phyloP scores from a whole-genome alignment of 352 stramenopile genomes.

The Globisporangium splendens region DNA sequence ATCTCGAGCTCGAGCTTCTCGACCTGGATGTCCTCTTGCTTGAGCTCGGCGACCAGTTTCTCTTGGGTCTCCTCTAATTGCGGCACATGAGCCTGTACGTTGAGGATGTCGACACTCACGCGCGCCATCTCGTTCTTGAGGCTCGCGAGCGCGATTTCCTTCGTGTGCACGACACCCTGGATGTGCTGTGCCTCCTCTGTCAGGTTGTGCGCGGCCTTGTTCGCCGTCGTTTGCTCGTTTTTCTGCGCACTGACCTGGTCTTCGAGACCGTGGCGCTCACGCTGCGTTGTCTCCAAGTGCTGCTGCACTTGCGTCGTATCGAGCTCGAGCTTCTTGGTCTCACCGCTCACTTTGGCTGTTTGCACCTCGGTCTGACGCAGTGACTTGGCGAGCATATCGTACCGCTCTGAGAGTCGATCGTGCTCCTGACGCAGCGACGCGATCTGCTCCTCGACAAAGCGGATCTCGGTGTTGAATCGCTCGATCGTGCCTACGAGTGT shows the following conservation, averaged over 20 bases:
- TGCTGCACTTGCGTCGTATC: slow-evolving; percentile 63
- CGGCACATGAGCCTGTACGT: slow-evolving; percentile 85
- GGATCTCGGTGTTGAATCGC: slow-evolving; percentile 78
- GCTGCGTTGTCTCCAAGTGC: slow-evolving; percentile 83
- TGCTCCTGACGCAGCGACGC: slow-evolving; percentile 53
- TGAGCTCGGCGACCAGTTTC: slow-evolving; percentile 77
- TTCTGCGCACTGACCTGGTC: slow-evolving; percentile 74
- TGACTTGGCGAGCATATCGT: slow-evolving; percentile 86
- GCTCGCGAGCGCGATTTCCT: slow-evolving; percentile 86
- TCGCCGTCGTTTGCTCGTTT: slow-evolving; percentile 85
- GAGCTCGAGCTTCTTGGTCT: slow-evolving; percentile 70
- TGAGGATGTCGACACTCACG: slow-evolving; percentile 90
- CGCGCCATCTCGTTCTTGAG: slow-evolving; percentile 93
- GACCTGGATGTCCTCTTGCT: slow-evolving; percentile 85
- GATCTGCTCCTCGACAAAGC: slow-evolving; percentile 73
- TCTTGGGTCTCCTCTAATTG: slow-evolving; percentile 86
- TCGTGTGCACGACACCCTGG: slow-evolving; percentile 74
- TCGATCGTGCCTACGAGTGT: slow-evolving; percentile 80
- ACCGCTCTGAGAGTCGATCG: slow-evolving; percentile 73
- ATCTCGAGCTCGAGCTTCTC: slow-evolving; percentile 93
- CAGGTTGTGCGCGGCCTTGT: slow-evolving; percentile 92
- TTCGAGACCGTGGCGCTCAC: slow-evolving; percentile 87
- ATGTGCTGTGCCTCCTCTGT: slow-evolving; percentile 74
- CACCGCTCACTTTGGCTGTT: slow-evolving; percentile 48
- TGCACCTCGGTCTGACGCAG: slow-evolving; percentile 87